Percentiles rank a stretch among this genome's conserved stretches.
phyloP scores from a whole-genome alignment of 768 basidiomycete genomes.

The Austroboletus eburneus region DNA sequence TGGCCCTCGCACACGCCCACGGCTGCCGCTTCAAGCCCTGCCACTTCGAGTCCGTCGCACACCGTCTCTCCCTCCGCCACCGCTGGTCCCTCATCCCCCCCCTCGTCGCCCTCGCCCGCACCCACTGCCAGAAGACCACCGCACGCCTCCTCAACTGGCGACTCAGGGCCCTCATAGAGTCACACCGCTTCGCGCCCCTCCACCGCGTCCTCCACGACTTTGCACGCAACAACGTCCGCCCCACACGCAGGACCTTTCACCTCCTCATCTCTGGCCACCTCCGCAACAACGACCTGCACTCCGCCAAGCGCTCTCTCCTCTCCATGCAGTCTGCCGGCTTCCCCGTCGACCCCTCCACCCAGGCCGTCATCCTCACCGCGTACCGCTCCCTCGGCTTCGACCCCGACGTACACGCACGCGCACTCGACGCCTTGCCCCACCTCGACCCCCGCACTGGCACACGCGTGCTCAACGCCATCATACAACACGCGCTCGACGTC shows the following conservation, averaged over 20 bases:
- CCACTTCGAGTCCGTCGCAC: constrained; percentile 55
- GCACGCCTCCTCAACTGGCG: constrained; percentile 68
- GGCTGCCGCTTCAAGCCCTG: constrained; percentile 49
- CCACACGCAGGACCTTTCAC: constrained; percentile 64
- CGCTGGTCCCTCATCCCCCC: constrained; percentile 50
- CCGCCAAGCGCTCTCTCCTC: constrained; percentile 50
- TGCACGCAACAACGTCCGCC: constrained; percentile 38
- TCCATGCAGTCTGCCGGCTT: constrained; percentile 56
- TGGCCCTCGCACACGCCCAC: constrained; percentile 45
- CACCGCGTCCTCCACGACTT: constrained; percentile 49
- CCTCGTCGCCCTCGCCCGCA: constrained; percentile 45
- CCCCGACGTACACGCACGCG: constrained; percentile 46
- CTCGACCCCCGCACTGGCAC: constrained; percentile 42
- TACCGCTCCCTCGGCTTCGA: constrained; percentile 62
- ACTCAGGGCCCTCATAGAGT: constrained; percentile 55
- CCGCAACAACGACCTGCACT: constrained; percentile 59
- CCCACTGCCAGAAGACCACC: constrained; percentile 47
- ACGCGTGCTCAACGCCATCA: constrained; percentile 64
- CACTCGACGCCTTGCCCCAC: constrained; percentile 43
- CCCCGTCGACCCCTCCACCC: constrained; percentile 52
- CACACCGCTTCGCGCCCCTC: constrained; percentile 44
- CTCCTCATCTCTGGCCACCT: constrained; percentile 63
- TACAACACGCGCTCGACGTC: constrained; percentile 56
- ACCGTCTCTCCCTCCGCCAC: constrained; percentile 42
- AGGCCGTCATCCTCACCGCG: constrained; percentile 52